Percentiles rank a stretch among this genome's conserved stretches.
Evolutionary conservation across 441 rosid genomes (phyloP).

Genomic region (Populus hybrid): DNA sequence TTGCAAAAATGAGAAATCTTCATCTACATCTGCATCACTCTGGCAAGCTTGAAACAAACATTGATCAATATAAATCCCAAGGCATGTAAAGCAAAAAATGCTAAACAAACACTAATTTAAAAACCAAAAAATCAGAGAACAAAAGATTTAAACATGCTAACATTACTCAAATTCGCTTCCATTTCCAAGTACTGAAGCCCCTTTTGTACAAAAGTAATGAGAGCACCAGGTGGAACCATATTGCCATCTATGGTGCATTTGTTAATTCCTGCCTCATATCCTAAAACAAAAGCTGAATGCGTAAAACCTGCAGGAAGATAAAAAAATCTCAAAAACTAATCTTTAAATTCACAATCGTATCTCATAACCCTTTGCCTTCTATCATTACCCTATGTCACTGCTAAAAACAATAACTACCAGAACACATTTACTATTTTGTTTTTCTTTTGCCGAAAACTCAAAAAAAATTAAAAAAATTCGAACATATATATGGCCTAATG

Average conservation of each 20-base stretch:
- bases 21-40: constrained; percentile 81
- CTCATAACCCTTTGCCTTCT: background rate
- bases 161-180: constrained; percentile 95
- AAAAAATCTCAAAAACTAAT: background rate
- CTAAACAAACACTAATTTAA: background rate
- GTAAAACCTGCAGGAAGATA: constrained; percentile 58
- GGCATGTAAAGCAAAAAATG: constrained; percentile 10
- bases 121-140: constrained; percentile 4
- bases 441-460: background rate
- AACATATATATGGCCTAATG: background rate
- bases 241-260: constrained; percentile 89
- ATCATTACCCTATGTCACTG: background rate
- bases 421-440: too few species aligned
- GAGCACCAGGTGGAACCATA: constrained; percentile 96
- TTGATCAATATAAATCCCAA: constrained; percentile 29
- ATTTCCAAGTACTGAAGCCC: constrained; percentile 97
- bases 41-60: constrained; percentile 42
- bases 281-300: constrained; percentile 89
- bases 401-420: background rate
- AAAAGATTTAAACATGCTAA: constrained; percentile 39
- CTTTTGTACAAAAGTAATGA: constrained; percentile 82
- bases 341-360: background rate
- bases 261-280: constrained; percentile 93
- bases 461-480: too few species aligned
- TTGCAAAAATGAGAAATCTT: constrained; percentile 94